Evolutionary conservation across 1,139 yeast species (phyloP), one percentile per base, ranked within the genome.

Genomic region (Taphrina communis): DNA sequence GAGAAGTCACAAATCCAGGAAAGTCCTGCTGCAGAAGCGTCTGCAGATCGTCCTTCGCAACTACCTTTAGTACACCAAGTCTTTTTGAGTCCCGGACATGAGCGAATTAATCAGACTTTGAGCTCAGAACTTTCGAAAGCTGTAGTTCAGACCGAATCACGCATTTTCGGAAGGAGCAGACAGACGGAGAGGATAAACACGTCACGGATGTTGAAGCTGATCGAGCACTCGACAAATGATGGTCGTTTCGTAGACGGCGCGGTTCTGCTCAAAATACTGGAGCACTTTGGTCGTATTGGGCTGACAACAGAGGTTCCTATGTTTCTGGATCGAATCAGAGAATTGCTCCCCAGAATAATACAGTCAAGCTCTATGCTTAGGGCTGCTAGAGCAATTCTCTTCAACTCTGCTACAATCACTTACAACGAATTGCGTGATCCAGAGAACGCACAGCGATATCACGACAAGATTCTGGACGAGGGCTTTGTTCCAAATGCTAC

Each of bases 401-500:
- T 69, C 36, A 66, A 57, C 38, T 21, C 21, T 12, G 73, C 73
- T 25, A 52, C 65, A 7, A 38, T 57, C 9, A 39, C 61, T 8
- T 55, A 25, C 56, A 53, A 57, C 39, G 57, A 63, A 14, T 21
- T 63, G 56, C 61, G 53, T 6, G 61, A 56, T 17, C 14, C 38
- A 14, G 53, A 14, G 19, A 38, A 7, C 6, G 67, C 67, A 36
- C 53, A 57, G 14, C 25, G 35, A 6, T 69, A 69, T 38, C 73
- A 73, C 65, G 65, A 70, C n/a, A 74, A 73, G 55, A 73, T 81
- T 52, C 58, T 73, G 8, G 76, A 73, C 9, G 73, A 78, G 70
- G 79, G 80, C 6, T 73, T 77, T 4, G 71, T 73, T 41, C 82
- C 83, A 1, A 77, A 77, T 68, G 80, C 81, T 11, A 72, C 76